phyloP scores from a whole-genome alignment of 148 eudicot genomes.

The Beta vulgaris region DNA sequence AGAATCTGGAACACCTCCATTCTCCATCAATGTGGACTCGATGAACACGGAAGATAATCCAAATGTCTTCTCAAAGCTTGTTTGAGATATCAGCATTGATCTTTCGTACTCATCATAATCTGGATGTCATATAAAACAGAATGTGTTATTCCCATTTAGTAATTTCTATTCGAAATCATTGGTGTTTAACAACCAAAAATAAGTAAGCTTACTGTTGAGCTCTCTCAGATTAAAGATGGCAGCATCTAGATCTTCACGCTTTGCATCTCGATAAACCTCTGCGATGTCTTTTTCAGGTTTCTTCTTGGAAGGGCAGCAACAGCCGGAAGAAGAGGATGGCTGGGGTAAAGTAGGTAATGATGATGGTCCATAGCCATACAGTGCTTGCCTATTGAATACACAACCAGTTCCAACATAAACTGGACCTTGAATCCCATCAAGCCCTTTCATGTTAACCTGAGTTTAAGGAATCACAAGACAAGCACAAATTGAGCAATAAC shows the following conservation, averaged over 20 bases:
- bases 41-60: slow-evolving; percentile 89
- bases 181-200: background rate
- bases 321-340: slow-evolving; percentile 69
- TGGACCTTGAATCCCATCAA: slow-evolving; percentile 99
- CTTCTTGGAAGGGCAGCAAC: slow-evolving; percentile 68
- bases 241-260: slow-evolving; percentile 83
- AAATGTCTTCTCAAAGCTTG: slow-evolving; percentile 98
- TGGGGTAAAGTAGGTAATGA: slow-evolving; percentile 53
- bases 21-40: slow-evolving; percentile 92
- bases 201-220: slow-evolving; percentile 64
- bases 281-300: slow-evolving; percentile 63
- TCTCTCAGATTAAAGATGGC: slow-evolving; percentile 93
- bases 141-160: background rate
- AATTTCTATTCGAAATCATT: background rate
- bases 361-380: slow-evolving; percentile 89
- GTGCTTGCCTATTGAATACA: slow-evolving; percentile 93
- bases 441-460: slow-evolving; percentile 99
- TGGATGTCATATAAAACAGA: slow-evolving; percentile 21
- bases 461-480: background rate
- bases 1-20: slow-evolving; percentile 88
- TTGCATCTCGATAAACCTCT: slow-evolving; percentile 69
- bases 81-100: slow-evolving; percentile 85
- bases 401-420: slow-evolving; percentile 97
- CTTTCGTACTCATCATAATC: slow-evolving; percentile 95
- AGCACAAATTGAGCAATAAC: background rate